Evolutionary conservation across 2,329 filamentous ascomycete species (phyloP), one percentile per base, ranked within the genome.

Genomic region (Nothophaeocryptopus gaeumannii): DNA sequence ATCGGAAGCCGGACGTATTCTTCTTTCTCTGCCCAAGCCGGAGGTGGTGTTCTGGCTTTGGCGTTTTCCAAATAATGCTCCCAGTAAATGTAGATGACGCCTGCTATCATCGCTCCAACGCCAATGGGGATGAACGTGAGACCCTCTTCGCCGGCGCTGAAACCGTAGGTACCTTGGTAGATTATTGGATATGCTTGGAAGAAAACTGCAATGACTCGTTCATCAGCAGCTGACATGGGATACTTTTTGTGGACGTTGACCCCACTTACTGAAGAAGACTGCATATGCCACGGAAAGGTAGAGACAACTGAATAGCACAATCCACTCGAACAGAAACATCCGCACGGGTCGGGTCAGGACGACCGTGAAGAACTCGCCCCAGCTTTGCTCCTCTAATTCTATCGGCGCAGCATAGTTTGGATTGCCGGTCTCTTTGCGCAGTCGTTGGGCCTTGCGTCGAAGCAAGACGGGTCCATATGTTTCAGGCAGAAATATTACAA

Each of bases 311-410:
- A 82, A 84, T 16, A 83, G 74, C 7, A 92, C 86, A 42, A 92
- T 86, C 41, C 85, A 83, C 63, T 93, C 88, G 37, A 78, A 83
- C 38, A 70, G 63, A n/a, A 89, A 73, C 88, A 92, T 92, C 20
- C 84, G 77, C 5, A 90, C 67, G 0, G 88, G 88, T 0, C 88
- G 74, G 1, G 83, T 84, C 33, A 91, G 71, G 0, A 89, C 84
- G n/a, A 86, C 80, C 1, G 78, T 82, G n/a, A 83, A 66, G 45
- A 88, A 76, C 57, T 86, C 78, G 32, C 70, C 74, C 36, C 82
- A 69, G 37, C 54, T 58, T 38, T 76, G 76, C 26, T 76, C 72
- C 60, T 88, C 82, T 15, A 88, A 68, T 62, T 89, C 84, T 42
- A 81, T 75, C 0, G 81, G 79, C 1, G 86, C 79, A 44, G 82